A percentile compares a stretch with the other conserved stretches of the same genome.
phyloP scores from a whole-genome alignment of 1,284 basidiomycete genomes.

The Puccinia horiana region DNA sequence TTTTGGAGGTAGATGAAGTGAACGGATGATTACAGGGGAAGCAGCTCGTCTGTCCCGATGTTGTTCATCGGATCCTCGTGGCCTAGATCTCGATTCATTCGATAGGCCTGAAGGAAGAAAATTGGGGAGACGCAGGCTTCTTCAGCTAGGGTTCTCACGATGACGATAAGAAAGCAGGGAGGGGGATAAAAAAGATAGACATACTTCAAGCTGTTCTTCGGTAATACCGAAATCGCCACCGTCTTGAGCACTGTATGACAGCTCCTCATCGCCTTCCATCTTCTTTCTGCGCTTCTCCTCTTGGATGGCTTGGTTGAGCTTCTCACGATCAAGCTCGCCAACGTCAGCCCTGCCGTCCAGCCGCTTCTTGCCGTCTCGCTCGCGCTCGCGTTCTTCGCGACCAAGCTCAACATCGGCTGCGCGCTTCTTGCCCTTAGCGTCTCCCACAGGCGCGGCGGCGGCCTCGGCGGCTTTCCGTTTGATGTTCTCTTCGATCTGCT shows the following conservation, averaged over 20 bases:
- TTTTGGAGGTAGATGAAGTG: background rate
- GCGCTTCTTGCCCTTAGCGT: constrained; percentile 42
- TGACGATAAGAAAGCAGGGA: constrained; percentile 59
- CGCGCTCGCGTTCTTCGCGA: constrained; percentile 55
- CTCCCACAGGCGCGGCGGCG: background rate
- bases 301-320: constrained; percentile 69
- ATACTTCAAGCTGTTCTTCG: constrained; percentile 66
- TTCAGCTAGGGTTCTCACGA: constrained; percentile 63
- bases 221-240: constrained; percentile 60
- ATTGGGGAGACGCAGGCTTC: constrained; percentile 74
- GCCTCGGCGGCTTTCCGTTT: constrained; percentile 49
- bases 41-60: constrained; percentile 67
- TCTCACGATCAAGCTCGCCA: constrained; percentile 73
- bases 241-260: constrained; percentile 59
- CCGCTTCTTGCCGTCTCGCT: constrained; percentile 58
- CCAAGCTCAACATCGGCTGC: constrained; percentile 46
- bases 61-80: constrained; percentile 85
- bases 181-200: constrained; percentile 62
- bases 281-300: constrained; percentile 75
- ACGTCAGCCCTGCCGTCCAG: constrained; percentile 61
- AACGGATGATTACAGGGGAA: constrained; percentile 52
- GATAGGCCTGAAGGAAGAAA: constrained; percentile 69
- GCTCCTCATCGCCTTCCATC: constrained; percentile 66
- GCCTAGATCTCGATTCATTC: constrained; percentile 67
- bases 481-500: constrained; percentile 58